Evolutionary conservation across 129 eudicot genomes (phyloP).

Genomic region (Gnaphalium uliginosum): DNA sequence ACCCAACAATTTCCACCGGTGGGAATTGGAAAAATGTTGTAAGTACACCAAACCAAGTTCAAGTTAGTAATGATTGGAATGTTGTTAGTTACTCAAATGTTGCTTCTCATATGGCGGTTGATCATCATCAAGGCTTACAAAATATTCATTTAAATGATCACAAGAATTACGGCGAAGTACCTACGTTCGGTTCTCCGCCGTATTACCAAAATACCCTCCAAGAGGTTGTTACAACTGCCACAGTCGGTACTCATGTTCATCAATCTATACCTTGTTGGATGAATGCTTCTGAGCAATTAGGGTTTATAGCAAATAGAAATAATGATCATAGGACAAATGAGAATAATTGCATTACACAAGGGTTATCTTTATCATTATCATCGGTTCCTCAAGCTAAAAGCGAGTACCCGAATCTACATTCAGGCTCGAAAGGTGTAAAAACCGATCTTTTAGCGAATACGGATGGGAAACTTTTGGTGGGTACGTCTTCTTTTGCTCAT

Average conservation of each 20-base stretch:
- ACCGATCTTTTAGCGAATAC: slow-evolving; percentile 27
- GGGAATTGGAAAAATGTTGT: slow-evolving; percentile 49
- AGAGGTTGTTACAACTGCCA: slow-evolving; percentile 53
- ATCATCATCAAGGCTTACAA: slow-evolving; percentile 34
- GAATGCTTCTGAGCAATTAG: slow-evolving; percentile 41
- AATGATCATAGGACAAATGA: slow-evolving; percentile 31
- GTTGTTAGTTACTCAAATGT: slow-evolving; percentile 29
- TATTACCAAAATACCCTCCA: slow-evolving; percentile 55
- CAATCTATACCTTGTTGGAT: slow-evolving; percentile 40
- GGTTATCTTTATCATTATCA: slow-evolving; percentile 62
- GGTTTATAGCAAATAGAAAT: slow-evolving; percentile 28
- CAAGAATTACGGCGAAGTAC: slow-evolving; percentile 35
- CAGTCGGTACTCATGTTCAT: slow-evolving; percentile 37
- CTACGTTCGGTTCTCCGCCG: slow-evolving; percentile 29
- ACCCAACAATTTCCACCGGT: slow-evolving; percentile 38
- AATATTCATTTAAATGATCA: slow-evolving; percentile 31
- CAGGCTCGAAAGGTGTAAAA: slow-evolving; percentile 28
- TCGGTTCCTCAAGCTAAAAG: slow-evolving; percentile 44
- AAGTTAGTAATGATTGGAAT: slow-evolving; percentile 43
- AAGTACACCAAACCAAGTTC: slow-evolving; percentile 25
- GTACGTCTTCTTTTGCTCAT: slow-evolving; percentile 32
- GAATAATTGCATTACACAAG: slow-evolving; percentile 43
- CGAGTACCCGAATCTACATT: slow-evolving; percentile 26
- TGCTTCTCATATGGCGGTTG: slow-evolving; percentile 27
- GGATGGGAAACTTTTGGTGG: slow-evolving; percentile 27